Evolutionary conservation across 1,139 yeast species (phyloP), one percentile per base, ranked within the genome.

Genomic region (Williopsis jadinii): DNA sequence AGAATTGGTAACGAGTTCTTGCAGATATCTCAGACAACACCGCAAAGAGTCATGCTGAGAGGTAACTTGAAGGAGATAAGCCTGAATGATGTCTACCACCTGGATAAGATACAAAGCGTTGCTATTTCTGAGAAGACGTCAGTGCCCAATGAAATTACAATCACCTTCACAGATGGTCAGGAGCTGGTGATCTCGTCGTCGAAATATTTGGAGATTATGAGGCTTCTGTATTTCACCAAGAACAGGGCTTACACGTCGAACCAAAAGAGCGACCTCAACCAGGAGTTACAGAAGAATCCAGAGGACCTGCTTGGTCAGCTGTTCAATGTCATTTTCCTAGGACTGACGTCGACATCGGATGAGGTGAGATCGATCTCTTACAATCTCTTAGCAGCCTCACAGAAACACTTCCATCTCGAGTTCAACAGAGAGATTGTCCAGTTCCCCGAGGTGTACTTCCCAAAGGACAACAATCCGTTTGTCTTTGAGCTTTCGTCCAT

Each of bases 1-100:
- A 78, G 77, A 51, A 71, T 87, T 44, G 95, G 95, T 9, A 72
- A 82, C 42, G 79, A 77, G 50, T 83, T 71, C 64, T 58, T 85
- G 35, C 90, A 84, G 53, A 61, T 85, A 3, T 48, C 61, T 15
- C 53, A 63, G 42, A 63, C 70, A 52, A 59, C 69, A 36, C 70
- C 71, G 3, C 61, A 55, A 35, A 56, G 63, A 14, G 39, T 64
- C n/a, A 68, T 66, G 42, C 42, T 68, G 11, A 55, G 57, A 10
- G 63, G 61, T n/a, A 56, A 49, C 11, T 46, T 61, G 53, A 55
- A 56, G 35, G 63, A 69, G 2, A 62, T 75, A 41, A 62, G 65
- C 29, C 69, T 84, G 8, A 73, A 77, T 35, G 82, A 77, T 48
- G 68, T 75, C 27, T 68, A 67, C 46, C 64, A 68, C 32, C 68